Base-by-base conservation (phyloP, 2,329 filamentous ascomycete genomes). In the Claviceps sorghi region DNA sequence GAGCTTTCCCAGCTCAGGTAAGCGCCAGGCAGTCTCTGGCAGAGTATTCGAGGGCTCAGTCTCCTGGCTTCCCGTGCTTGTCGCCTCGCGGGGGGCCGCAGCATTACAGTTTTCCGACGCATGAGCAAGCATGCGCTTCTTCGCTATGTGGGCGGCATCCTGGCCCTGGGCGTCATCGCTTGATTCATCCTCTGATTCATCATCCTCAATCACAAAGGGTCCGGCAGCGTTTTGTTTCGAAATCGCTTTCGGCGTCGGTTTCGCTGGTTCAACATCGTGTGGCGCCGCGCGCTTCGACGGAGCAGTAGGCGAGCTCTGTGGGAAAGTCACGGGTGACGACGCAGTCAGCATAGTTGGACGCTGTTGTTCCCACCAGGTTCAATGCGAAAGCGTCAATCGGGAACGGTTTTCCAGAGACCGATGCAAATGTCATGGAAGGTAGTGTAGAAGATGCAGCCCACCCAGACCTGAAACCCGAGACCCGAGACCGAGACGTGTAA, bases 321-420 rank as follows among this genome's bases (percentile, higher is more conserved):
- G 77, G 54, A 79, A 79, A 29, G 70, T 61, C 21, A 81, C 65
- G 2, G 81, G 77, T 15, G 82, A 82, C 7, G 82, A 83, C 41
- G 77, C 71, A 40, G 75, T 71, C 29, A 78, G 68, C 80, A 85
- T 84, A 40, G 17, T 52, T 44, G 42, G 45, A 11, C 32, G 26
- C n/a, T 22, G 26, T 45, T 36, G 3, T 26, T 17, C 15, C 15
- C 22, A 26, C 13, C 21, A 44, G 42, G 2, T 9, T 26, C 13
- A 17, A 44, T 26, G 13, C 15, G 26, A 3, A 0, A 15, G 8
- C 6, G 21, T 17, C 15, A 32, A 32, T 17, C 42, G 7, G 10
- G 32, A 41, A 1, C 45, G 7, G 6, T n/a, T 8, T 36, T 36
- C 8, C 2, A 15, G 29, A 48, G 30, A 43, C 22, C 26, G 42